These are phyloP conservation scores for Tetrastigma voinierianum DNA, from an alignment of 164 flowering plant genomes.

Conservation along the genomic window DNA sequence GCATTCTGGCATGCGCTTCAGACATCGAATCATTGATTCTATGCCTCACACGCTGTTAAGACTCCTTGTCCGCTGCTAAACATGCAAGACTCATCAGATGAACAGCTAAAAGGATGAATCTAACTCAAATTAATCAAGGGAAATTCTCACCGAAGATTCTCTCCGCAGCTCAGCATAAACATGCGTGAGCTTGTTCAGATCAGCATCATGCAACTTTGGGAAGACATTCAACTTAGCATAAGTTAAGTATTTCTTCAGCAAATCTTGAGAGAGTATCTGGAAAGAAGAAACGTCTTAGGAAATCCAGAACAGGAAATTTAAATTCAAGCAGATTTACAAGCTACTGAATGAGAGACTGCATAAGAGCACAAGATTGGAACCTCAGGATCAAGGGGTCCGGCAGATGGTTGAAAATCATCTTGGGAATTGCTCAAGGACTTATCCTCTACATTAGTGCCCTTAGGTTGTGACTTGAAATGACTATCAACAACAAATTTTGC, in stretches of 20 bases:
- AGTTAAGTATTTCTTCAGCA: slow-evolving; percentile 91
- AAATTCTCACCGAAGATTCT: slow-evolving; percentile 84
- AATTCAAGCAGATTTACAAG: not conserved
- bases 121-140: not conserved
- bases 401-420: slow-evolving; percentile 43
- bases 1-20: slow-evolving; percentile 99
- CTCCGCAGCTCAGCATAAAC: slow-evolving; percentile 95
- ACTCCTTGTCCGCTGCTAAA: slow-evolving; percentile 96
- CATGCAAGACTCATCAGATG: slow-evolving; percentile 4
- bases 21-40: slow-evolving; percentile 99
- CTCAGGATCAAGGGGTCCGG: slow-evolving; percentile 68
- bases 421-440: slow-evolving; percentile 36
- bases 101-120: not conserved
- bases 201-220: slow-evolving; percentile 90
- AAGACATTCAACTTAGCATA: slow-evolving; percentile 94
- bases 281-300: not conserved
- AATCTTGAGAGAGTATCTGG: slow-evolving; percentile 89
- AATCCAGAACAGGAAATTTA: not conserved
- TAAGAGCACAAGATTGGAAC: slow-evolving; percentile 29
- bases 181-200: slow-evolving; percentile 75
- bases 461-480: slow-evolving; percentile 90
- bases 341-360: not conserved
- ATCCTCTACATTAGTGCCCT: slow-evolving; percentile 65
- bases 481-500: slow-evolving; percentile 95
- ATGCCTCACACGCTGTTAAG: slow-evolving; percentile 97